Percentiles rank a stretch among this genome's conserved stretches.
These are phyloP conservation scores for Malus hybrid DNA, from an alignment of 331 rosid species.

Conservation along the genomic window DNA sequence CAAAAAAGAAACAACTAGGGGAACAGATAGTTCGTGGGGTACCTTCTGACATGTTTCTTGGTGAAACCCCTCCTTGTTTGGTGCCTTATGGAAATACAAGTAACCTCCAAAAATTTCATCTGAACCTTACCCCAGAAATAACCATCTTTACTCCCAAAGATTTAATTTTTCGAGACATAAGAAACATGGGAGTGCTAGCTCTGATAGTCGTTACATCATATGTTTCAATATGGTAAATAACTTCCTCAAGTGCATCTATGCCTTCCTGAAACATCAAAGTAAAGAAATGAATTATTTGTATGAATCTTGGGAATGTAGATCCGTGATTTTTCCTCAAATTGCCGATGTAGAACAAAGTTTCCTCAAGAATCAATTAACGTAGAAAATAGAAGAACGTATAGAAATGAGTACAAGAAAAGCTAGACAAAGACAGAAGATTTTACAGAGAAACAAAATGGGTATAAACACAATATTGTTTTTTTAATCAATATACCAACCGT, in stretches of 20 bases:
- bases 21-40: not conserved
- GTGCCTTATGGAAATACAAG: slow-evolving; percentile 95
- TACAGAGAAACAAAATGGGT: not conserved
- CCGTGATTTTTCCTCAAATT: not conserved
- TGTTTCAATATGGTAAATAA: slow-evolving; percentile 90
- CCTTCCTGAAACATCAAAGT: slow-evolving; percentile 61
- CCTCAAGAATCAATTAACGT: not conserved
- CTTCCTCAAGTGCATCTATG: slow-evolving; percentile 94
- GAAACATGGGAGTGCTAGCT: slow-evolving; percentile 99
- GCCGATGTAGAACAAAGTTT: not conserved
- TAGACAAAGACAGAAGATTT: not conserved
- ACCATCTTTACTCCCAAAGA: slow-evolving; percentile 99
- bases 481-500: not conserved
- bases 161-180: slow-evolving; percentile 93
- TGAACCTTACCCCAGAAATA: slow-evolving; percentile 92
- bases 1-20: too few relatives aligned
- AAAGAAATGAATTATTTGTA: not conserved
- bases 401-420: not conserved
- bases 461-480: not conserved
- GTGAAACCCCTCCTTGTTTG: slow-evolving; percentile 83
- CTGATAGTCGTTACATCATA: slow-evolving; percentile 91
- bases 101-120: slow-evolving; percentile 98
- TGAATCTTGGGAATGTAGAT: not conserved
- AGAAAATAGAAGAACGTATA: not conserved
- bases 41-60: slow-evolving; percentile 91